These are phyloP conservation scores for Bryum argenteum DNA, from an alignment of 225 moss, liverwort and hornwort species.

Conservation along the genomic window DNA sequence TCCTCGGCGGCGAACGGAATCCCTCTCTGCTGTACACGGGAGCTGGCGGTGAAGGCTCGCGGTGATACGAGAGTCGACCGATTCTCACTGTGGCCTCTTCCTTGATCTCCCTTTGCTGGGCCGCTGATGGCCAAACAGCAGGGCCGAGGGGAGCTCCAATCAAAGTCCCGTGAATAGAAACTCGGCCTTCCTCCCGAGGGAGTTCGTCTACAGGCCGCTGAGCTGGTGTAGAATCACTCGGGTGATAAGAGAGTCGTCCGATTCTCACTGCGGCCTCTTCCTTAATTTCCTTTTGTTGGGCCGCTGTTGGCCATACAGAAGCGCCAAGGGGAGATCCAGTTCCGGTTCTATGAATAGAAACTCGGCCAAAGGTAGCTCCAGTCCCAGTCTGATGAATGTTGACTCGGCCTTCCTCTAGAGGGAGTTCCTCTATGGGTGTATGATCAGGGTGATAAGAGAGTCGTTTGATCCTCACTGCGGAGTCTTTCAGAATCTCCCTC, in stretches of 20 bases:
- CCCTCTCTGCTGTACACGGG: slow-evolving; percentile 9
- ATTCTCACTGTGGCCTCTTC: slow-evolving; percentile 34
- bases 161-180: slow-evolving; percentile 9
- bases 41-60: neutral
- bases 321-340: slow-evolving; percentile 1
- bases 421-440: slow-evolving; percentile 16
- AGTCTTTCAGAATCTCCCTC: slow-evolving; percentile 30
- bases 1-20: neutral
- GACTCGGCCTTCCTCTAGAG: slow-evolving; percentile 5
- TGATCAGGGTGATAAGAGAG: slow-evolving; percentile 25
- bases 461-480: slow-evolving; percentile 24
- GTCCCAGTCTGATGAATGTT: neutral
- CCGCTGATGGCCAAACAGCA: slow-evolving; percentile 31
- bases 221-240: slow-evolving; percentile 21
- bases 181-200: neutral
- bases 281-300: slow-evolving; percentile 27
- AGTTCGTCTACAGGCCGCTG: neutral
- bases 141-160: slow-evolving; percentile 2
- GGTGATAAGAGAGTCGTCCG: slow-evolving; percentile 27
- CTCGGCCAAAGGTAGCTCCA: slow-evolving; percentile 5
- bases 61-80: slow-evolving; percentile 27
- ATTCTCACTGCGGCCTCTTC: slow-evolving; percentile 34
- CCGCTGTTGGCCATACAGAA: slow-evolving; percentile 33
- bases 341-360: slow-evolving; percentile 10
- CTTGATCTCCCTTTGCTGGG: slow-evolving; percentile 28